phyloP scores from a whole-genome alignment of 768 basidiomycete species.

The Mycena venus region DNA sequence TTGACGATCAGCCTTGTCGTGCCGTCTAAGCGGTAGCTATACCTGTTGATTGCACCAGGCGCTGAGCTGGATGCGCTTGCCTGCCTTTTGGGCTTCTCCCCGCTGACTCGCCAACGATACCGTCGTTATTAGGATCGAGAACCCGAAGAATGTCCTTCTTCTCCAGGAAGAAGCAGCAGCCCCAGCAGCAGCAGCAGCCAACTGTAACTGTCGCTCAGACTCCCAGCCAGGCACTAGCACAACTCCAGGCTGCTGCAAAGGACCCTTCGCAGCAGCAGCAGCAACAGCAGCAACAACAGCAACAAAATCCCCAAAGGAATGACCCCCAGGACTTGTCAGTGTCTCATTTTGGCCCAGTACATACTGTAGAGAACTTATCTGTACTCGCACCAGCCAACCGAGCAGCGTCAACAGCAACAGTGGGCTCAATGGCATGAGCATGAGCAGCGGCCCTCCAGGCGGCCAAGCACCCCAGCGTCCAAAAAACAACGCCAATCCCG shows the following conservation, averaged over 20 bases:
- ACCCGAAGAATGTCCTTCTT: slow-evolving; percentile 94
- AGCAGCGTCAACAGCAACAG: slow-evolving; percentile 38
- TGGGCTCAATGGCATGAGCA: slow-evolving; percentile 32
- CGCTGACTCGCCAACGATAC: slow-evolving; percentile 58
- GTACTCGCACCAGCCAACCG: slow-evolving; percentile 33
- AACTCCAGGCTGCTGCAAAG: slow-evolving; percentile 52
- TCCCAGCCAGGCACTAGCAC: slow-evolving; percentile 77
- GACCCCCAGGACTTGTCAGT: slow-evolving; percentile 42
- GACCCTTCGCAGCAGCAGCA: slow-evolving; percentile 39
- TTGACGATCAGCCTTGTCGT: background rate
- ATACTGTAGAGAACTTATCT: slow-evolving; percentile 23
- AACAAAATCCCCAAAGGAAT: slow-evolving; percentile 20
- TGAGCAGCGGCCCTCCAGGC: background rate
- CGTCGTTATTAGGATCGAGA: slow-evolving; percentile 73
- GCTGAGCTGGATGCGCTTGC: background rate
- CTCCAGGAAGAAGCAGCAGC: slow-evolving; percentile 86
- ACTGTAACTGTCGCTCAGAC: slow-evolving; percentile 73
- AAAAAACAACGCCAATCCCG: background rate
- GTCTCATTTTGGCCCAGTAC: background rate
- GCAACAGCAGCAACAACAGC: slow-evolving; percentile 42
- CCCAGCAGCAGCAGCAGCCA: slow-evolving; percentile 57
- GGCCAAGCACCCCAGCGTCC: slow-evolving; percentile 22
- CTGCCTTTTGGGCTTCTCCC: background rate
- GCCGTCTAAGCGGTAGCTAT: background rate
- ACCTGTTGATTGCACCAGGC: background rate